Evolutionary conservation across 2,329 filamentous ascomycete genomes (phyloP).

Genomic region (Zasmidium angulare): DNA sequence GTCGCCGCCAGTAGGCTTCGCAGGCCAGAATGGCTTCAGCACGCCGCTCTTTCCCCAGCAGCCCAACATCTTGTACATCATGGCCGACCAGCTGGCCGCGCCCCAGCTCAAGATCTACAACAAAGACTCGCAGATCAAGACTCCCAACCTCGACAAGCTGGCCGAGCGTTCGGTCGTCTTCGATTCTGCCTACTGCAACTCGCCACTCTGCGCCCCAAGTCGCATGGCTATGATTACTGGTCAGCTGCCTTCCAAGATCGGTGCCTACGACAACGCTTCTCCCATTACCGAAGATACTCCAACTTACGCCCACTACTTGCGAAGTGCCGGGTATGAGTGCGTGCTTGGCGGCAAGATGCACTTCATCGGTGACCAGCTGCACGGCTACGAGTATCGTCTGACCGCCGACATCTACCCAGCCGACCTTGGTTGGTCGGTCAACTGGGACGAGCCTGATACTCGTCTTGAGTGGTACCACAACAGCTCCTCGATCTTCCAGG

Average conservation of each 20-base stretch:
- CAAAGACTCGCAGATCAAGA: conserved; percentile 82
- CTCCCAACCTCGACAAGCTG: conserved; percentile 81
- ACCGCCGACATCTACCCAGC: conserved; percentile 96
- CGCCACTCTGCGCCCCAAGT: conserved; percentile 86
- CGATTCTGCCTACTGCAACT: conserved; percentile 91
- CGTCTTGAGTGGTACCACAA: conserved; percentile 96
- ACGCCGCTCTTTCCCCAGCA: conserved; percentile 43
- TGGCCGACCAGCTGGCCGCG: conserved; percentile 93
- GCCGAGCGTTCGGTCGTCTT: conserved; percentile 83
- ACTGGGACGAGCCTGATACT: conserved; percentile 86
- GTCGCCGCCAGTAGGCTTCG: conserved; percentile 38
- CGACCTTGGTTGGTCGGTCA: conserved; percentile 91
- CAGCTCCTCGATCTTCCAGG: conserved; percentile 87
- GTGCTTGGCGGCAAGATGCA: conserved; percentile 95
- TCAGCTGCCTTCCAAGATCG: conserved; percentile 86
- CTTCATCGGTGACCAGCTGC: conserved; percentile 90
- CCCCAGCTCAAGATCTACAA: conserved; percentile 92
- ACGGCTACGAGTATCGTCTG: conserved; percentile 87
- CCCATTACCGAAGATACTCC: conserved; percentile 81
- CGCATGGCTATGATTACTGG: conserved; percentile 94
- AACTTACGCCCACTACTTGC: conserved; percentile 90
- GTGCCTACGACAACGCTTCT: conserved; percentile 86
- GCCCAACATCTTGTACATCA: conserved; percentile 87
- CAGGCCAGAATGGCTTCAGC: conserved; percentile 41
- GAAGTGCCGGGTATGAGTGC: conserved; percentile 82